phyloP scores from a whole-genome alignment of 495 filamentous ascomycete species.

The Neohortaea acidophila region DNA sequence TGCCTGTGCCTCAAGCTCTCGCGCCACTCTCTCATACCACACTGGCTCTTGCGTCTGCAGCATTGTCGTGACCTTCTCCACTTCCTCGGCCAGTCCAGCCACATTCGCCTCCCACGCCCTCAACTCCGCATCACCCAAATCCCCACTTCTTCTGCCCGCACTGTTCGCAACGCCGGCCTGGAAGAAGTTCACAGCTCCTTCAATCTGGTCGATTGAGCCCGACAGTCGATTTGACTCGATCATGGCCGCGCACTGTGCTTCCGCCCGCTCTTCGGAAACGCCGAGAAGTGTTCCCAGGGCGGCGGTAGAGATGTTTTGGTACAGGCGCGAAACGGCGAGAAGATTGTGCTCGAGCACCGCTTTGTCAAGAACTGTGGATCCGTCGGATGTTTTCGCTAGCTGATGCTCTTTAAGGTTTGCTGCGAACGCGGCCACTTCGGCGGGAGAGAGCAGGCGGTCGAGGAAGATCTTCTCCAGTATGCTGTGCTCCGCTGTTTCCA shows the following conservation, averaged over 20 bases:
- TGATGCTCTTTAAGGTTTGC: conserved; percentile 71
- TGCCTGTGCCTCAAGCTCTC: too few relatives aligned
- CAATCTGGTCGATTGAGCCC: conserved; percentile 90
- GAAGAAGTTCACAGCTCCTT: conserved; percentile 64
- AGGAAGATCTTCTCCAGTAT: conserved; percentile 98
- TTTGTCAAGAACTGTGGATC: conserved; percentile 81
- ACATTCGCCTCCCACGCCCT: conserved; percentile 82
- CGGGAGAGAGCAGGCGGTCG: conserved; percentile 62
- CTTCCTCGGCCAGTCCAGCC: conserved; percentile 67
- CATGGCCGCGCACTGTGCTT: conserved; percentile 86
- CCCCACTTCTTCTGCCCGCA: conserved; percentile 28
- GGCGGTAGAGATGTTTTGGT: conserved; percentile 74
- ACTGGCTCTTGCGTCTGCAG: conserved; percentile 55
- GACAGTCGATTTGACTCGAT: conserved; percentile 79
- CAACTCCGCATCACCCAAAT: conserved; percentile 43
- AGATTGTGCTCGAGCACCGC: conserved; percentile 95
- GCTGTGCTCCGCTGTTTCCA: conserved; percentile 58
- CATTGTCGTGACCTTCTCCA: conserved; percentile 68
- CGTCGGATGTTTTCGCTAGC: conserved; percentile 73
- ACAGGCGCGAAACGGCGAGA: conserved; percentile 67
- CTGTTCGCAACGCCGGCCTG: conserved; percentile 50
- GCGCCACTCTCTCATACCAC: conserved; percentile 15
- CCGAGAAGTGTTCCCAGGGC: conserved; percentile 64
- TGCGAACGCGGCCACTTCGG: conserved; percentile 75
- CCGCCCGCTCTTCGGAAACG: conserved; percentile 64